phyloP scores from a whole-genome alignment of 2,329 filamentous ascomycete species.

The Aspergillus spinulosporus region DNA sequence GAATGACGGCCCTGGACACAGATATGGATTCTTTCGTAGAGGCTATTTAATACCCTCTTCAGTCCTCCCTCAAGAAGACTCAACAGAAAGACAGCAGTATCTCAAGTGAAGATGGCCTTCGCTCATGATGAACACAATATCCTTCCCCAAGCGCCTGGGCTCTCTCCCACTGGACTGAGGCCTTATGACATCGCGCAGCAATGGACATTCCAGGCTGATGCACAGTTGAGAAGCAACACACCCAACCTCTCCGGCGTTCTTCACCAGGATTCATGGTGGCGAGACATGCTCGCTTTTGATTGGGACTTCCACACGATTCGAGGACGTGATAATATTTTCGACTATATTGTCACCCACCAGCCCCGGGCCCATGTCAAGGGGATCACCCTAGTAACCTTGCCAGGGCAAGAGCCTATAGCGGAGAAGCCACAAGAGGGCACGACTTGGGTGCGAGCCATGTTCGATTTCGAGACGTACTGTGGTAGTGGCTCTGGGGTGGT shows the following conservation, averaged over 20 bases:
- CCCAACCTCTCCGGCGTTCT: neutral
- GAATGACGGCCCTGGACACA: too few relatives aligned
- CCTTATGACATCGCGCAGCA: neutral
- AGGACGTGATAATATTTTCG: neutral
- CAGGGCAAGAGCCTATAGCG: neutral
- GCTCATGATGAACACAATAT: neutral
- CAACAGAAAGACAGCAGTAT: too few relatives aligned
- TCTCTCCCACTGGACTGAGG: neutral
- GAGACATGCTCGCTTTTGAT: slow-evolving; percentile 1
- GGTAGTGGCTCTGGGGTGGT: neutral
- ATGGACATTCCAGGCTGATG: neutral
- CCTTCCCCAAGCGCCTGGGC: neutral
- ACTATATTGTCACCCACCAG: neutral
- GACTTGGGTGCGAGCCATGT: neutral
- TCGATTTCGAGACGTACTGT: neutral
- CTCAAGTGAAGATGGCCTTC: too few relatives aligned
- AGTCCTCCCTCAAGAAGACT: too few relatives aligned
- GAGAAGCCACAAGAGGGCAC: neutral
- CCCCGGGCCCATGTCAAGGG: neutral
- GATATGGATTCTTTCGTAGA: too few relatives aligned
- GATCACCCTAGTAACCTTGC: neutral
- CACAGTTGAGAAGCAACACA: neutral
- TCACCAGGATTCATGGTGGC: slow-evolving; percentile 1
- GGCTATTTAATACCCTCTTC: too few relatives aligned
- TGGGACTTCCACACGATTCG: slow-evolving; percentile 7